Evolutionary conservation across 352 stramenopile species (phyloP).

Genomic region (Phytopythium helicoides): DNA sequence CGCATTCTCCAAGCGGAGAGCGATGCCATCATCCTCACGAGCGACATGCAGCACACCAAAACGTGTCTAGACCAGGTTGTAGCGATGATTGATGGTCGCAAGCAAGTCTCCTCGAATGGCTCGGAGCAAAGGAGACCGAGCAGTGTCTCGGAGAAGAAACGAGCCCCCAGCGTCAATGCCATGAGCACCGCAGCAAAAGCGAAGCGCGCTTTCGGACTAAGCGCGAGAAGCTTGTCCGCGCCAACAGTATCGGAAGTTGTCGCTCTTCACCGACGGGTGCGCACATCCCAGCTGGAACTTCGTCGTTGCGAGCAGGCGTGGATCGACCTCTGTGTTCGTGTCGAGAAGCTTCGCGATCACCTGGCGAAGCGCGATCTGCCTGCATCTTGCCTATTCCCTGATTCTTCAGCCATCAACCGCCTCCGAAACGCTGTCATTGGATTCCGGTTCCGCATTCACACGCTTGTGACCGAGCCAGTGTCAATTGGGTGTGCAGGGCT

Average conservation of each 20-base stretch:
- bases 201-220: background rate
- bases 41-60: constrained; percentile 65
- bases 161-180: background rate
- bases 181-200: background rate
- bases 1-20: constrained; percentile 53
- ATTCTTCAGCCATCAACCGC: constrained; percentile 27
- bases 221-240: constrained; percentile 2
- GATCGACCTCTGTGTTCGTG: constrained; percentile 50
- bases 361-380: constrained; percentile 16
- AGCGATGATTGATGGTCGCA: constrained; percentile 23
- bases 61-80: constrained; percentile 37
- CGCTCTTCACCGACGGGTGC: constrained; percentile 45
- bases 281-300: constrained; percentile 32
- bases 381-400: constrained; percentile 36
- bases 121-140: constrained; percentile 1
- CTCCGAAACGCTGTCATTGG: constrained; percentile 22
- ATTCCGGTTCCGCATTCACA: constrained; percentile 15
- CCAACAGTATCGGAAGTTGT: constrained; percentile 46
- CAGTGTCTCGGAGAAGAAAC: background rate
- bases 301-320: constrained; percentile 58
- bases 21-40: constrained; percentile 61
- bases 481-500: constrained; percentile 23
- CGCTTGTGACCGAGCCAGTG: constrained; percentile 24
- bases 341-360: constrained; percentile 30
- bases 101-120: background rate